These are phyloP conservation scores for Candida taoyuanica DNA, from an alignment of 805 yeast genomes.

Conservation along the genomic window DNA sequence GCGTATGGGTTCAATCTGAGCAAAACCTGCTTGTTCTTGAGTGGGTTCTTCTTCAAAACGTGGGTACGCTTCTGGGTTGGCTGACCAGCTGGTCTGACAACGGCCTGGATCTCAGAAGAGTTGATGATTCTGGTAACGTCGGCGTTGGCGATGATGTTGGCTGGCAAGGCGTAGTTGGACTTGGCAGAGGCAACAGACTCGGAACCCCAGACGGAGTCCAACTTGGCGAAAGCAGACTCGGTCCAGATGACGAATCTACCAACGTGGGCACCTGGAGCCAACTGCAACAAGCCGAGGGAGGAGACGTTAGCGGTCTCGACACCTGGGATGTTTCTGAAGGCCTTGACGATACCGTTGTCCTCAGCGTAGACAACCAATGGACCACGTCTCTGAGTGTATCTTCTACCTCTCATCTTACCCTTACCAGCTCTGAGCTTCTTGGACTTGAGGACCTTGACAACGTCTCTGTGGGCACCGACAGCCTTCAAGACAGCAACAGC, in stretches of 20 bases:
- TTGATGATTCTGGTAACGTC: constrained; percentile 96
- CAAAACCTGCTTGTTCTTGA: constrained; percentile 97
- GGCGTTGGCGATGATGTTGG: constrained; percentile 90
- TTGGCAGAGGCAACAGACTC: constrained; percentile 79
- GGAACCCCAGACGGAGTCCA: constrained; percentile 97
- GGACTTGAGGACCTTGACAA: constrained; percentile 96
- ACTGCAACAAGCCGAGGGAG: constrained; percentile 91
- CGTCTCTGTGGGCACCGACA: constrained; percentile 97
- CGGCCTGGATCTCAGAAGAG: constrained; percentile 99
- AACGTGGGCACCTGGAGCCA: constrained; percentile 99
- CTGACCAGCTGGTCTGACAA: constrained; percentile 94
- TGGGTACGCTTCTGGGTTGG: constrained; percentile 88
- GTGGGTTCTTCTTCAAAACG: constrained; percentile 98
- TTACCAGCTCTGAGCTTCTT: constrained; percentile 99
- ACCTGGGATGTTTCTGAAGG: constrained; percentile 99
- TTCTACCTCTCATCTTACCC: constrained; percentile 99
- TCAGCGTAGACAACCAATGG: constrained; percentile 97
- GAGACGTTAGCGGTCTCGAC: constrained; percentile 94
- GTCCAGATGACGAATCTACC: constrained; percentile 99
- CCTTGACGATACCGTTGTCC: constrained; percentile 97
- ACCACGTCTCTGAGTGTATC: constrained; percentile 99
- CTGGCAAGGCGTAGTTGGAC: constrained; percentile 88
- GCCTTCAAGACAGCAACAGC: constrained; percentile 98
- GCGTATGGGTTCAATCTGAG: constrained; percentile 99
- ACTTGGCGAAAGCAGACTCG: constrained; percentile 93